phyloP scores from a whole-genome alignment of 805 yeast species.

The Ogataea wickerhamii region DNA sequence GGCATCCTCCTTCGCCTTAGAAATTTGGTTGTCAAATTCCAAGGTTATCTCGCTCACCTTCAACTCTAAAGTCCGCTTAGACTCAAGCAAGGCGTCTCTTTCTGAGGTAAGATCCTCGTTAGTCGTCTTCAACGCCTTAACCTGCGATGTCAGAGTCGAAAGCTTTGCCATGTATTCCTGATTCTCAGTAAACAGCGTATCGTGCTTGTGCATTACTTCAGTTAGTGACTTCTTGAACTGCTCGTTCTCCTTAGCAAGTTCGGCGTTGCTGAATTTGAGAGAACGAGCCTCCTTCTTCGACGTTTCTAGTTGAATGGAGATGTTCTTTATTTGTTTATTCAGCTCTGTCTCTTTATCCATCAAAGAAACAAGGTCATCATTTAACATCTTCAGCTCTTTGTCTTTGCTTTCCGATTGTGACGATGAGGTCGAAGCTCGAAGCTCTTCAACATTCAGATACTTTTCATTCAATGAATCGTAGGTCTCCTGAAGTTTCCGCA shows the following conservation, averaged over 20 bases:
- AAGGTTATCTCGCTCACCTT: slow-evolving; percentile 39
- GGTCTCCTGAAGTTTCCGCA: slow-evolving; percentile 46
- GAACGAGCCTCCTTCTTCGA: slow-evolving; percentile 42
- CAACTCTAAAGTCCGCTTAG: slow-evolving; percentile 44
- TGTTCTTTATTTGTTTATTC: slow-evolving; percentile 58
- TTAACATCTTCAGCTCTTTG: slow-evolving; percentile 51
- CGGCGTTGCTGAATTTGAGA: slow-evolving; percentile 36
- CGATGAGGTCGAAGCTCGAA: slow-evolving; percentile 32
- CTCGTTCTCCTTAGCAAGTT: slow-evolving; percentile 39
- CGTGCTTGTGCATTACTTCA: slow-evolving; percentile 43
- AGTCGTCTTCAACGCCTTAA: slow-evolving; percentile 52
- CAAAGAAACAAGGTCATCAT: slow-evolving; percentile 49
- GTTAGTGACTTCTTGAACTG: slow-evolving; percentile 39
- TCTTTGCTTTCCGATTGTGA: slow-evolving; percentile 32
- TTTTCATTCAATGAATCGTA: slow-evolving; percentile 51
- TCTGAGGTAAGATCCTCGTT: slow-evolving; percentile 60
- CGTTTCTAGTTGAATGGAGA: slow-evolving; percentile 58
- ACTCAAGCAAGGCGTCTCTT: slow-evolving; percentile 54
- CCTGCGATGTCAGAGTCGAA: slow-evolving; percentile 47
- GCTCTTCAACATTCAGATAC: slow-evolving; percentile 41
- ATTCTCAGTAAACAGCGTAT: slow-evolving; percentile 37
- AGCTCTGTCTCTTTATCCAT: slow-evolving; percentile 64
- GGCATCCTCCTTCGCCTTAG: slow-evolving; percentile 31
- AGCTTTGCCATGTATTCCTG: slow-evolving; percentile 44
- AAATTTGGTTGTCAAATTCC: slow-evolving; percentile 38